phyloP scores from a whole-genome alignment of 1,284 basidiomycete genomes.

The Sphaerobolus stellatus region DNA sequence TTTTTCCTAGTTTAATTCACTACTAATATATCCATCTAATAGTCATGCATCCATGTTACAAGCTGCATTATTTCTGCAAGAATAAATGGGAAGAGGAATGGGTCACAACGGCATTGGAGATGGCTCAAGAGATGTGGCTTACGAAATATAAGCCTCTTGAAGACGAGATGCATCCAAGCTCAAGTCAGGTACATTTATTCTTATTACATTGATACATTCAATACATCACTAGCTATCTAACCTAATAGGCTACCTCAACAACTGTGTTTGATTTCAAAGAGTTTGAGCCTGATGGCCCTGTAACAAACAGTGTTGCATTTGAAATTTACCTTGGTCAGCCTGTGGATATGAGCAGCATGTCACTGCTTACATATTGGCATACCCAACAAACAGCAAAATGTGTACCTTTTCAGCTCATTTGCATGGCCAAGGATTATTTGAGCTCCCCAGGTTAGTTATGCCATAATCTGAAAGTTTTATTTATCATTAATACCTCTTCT shows the following conservation, averaged over 20 bases:
- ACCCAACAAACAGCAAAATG: constrained; percentile 19
- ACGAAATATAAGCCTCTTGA: background rate
- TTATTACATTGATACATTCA: background rate
- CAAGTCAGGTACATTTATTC: no score
- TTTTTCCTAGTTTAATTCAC: background rate
- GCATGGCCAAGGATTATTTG: constrained; percentile 32
- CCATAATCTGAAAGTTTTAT: background rate
- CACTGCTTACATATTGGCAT: constrained; percentile 31
- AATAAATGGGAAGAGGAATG: constrained; percentile 28
- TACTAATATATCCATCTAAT: constrained; percentile 7
- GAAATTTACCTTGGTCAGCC: constrained; percentile 14
- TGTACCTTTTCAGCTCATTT: constrained; percentile 23
- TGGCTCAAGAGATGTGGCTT: constrained; percentile 13
- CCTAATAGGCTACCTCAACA: constrained; percentile 2
- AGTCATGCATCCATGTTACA: constrained; percentile 35
- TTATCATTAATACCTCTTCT: background rate
- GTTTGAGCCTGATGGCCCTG: constrained; percentile 28
- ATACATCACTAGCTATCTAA: background rate
- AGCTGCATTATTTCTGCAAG: constrained; percentile 30
- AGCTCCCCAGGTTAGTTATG: constrained; percentile 36
- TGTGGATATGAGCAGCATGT: background rate
- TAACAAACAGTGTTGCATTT: constrained; percentile 18
- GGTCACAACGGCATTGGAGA: constrained; percentile 24
- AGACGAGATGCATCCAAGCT: no score
- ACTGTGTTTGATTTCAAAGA: constrained; percentile 4